Percentiles rank a stretch among this genome's conserved stretches.
These are phyloP conservation scores for Pyrenula massariospora DNA, from an alignment of 495 filamentous ascomycete species.

Conservation along the genomic window DNA sequence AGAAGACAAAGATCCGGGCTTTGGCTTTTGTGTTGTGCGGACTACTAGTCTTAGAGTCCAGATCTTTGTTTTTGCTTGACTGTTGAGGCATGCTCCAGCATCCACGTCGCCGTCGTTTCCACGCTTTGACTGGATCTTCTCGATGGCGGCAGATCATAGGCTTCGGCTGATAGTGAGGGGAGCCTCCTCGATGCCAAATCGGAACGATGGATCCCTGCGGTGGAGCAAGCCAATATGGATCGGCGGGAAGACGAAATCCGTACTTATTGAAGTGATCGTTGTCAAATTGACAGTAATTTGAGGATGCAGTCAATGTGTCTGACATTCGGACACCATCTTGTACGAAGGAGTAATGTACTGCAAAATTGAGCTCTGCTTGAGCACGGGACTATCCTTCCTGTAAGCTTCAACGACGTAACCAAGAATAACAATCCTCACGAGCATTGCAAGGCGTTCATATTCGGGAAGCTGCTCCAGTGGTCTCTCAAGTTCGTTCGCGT, in stretches of 20 bases:
- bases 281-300: constrained; percentile 13
- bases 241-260: constrained; percentile 14
- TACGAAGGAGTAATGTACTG: constrained; percentile 13
- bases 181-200: constrained; percentile 16
- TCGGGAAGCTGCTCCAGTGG: constrained; percentile 14
- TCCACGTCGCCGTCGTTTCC: constrained; percentile 11
- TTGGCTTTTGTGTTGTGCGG: no score
- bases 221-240: constrained; percentile 18
- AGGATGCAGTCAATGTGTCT: constrained; percentile 15
- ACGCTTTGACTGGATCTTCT: constrained; percentile 15
- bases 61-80: neutral
- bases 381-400: constrained; percentile 2
- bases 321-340: constrained; percentile 9
- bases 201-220: constrained; percentile 19
- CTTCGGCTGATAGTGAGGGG: constrained; percentile 18
- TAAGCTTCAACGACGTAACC: neutral
- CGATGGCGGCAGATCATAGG: constrained; percentile 14
- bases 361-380: constrained; percentile 16
- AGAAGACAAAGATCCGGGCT: constrained; percentile 5
- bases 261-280: constrained; percentile 10
- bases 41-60: no score
- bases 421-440: constrained; percentile 5
- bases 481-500: neutral
- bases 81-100: neutral
- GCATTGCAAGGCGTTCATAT: constrained; percentile 11